Evolutionary conservation across 140 eudicot species (phyloP).

Genomic region (Ambrosia hybrid): DNA sequence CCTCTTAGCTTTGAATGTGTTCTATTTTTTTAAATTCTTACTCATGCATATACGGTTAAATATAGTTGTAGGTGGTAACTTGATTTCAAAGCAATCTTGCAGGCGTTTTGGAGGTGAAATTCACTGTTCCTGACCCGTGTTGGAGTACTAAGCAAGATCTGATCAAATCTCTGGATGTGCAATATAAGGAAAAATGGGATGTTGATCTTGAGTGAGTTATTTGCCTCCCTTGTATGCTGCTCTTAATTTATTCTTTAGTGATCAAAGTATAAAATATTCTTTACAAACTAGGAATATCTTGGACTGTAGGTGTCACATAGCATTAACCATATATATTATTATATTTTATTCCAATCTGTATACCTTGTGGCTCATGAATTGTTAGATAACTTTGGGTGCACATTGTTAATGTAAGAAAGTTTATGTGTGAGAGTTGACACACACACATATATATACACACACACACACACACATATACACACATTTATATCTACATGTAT

Average conservation of each 20-base stretch:
- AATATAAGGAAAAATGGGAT: slow-evolving; percentile 60
- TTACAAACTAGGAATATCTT: slow-evolving; percentile 16
- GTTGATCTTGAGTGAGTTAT: slow-evolving; percentile 52
- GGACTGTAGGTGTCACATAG: slow-evolving; percentile 12
- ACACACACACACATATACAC: no score
- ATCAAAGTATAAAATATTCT: not conserved
- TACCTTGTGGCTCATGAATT: slow-evolving; percentile 17
- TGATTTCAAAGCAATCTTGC: slow-evolving; percentile 28
- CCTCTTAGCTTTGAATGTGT: slow-evolving; percentile 1
- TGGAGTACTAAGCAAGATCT: slow-evolving; percentile 52
- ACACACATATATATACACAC: no score
- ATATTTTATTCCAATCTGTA: not conserved
- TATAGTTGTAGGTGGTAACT: slow-evolving; percentile 5
- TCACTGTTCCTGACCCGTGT: slow-evolving; percentile 41
- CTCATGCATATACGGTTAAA: slow-evolving; percentile 8
- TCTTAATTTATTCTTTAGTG: not conserved
- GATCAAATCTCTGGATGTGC: slow-evolving; percentile 52
- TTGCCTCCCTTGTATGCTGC: slow-evolving; percentile 11
- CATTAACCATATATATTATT: not conserved
- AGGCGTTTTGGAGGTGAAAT: slow-evolving; percentile 51
- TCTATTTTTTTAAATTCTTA: not conserved
- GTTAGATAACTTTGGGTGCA: not conserved
- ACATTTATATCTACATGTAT: not conserved
- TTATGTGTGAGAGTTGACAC: not conserved
- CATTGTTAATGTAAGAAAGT: not conserved